phyloP scores from a whole-genome alignment of 139 green algal genomes.

The Chlamydomonas urium region DNA sequence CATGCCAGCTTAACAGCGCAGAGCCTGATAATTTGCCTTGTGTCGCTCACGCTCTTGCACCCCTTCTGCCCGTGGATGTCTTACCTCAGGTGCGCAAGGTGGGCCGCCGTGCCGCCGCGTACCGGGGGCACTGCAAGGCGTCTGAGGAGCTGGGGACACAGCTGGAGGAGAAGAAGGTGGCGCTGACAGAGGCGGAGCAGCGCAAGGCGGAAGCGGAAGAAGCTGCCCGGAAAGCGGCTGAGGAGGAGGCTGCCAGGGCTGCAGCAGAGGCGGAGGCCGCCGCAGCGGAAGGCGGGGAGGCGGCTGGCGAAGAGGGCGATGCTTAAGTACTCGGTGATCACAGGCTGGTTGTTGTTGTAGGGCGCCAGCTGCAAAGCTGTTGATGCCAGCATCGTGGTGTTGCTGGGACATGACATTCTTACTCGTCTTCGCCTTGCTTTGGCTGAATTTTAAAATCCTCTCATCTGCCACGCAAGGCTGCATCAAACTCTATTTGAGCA shows the following conservation, averaged over 20 bases:
- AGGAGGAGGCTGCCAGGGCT: not conserved
- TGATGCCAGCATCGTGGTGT: too few species aligned
- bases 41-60: not conserved
- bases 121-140: not conserved
- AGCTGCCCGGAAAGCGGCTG: not conserved
- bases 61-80: not conserved
- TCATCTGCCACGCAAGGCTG: too few species aligned
- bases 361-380: too few species aligned
- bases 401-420: too few species aligned
- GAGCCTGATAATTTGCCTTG: not conserved
- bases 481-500: too few species aligned
- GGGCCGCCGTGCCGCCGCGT: constrained; percentile 3
- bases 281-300: not conserved
- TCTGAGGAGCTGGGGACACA: constrained; percentile 6
- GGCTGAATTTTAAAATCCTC: too few species aligned
- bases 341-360: too few species aligned
- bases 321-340: too few species aligned
- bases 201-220: constrained; percentile 17
- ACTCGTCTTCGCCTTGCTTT: too few species aligned
- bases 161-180: constrained; percentile 14
- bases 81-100: constrained; percentile 22
- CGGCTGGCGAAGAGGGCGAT: not conserved
- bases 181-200: constrained; percentile 8
- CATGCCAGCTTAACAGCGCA: not conserved
- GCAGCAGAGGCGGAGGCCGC: not conserved